Evolutionary conservation across 2,329 filamentous ascomycete species (phyloP), one percentile per base, ranked within the genome.

Genomic region (Tolypocladium guangdongense): DNA sequence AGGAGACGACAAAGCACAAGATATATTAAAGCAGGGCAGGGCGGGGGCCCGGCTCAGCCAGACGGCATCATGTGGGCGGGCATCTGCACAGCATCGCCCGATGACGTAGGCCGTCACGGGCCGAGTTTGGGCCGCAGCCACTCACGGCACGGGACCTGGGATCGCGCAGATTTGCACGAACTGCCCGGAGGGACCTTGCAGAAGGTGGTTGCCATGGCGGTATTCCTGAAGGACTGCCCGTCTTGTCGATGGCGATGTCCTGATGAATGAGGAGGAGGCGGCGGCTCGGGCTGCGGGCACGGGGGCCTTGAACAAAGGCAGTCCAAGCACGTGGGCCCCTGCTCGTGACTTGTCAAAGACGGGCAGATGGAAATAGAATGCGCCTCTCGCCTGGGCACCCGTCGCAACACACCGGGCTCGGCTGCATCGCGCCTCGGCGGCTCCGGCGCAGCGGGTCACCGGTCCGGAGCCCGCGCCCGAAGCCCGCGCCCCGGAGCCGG

Each of bases 51-150:
- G n/a, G n/a, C n/a, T n/a, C 32, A 33, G 32, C 32, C 32, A 35
- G 50, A 43, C 22, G 20, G 18, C 50, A 46, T 52, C 50, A 52
- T 52, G 50, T 47, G n/a, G n/a, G n/a, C n/a, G 50, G 50, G 36
- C 30, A 43, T 7, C 27, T 30, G 50, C 37, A 47, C 41, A 10
- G 20, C 52, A 46, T 50, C 38, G 37, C 53, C 54, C 33, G 39
- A 56, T 46, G 20, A 46, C 43, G 43, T 18, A n/a, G n/a, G 43
- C 16, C 32, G 24, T 27, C 12, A 18, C 27, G 43, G 27, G 43
- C 32, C 27, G 43, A 32, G 43, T 8, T 24, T 32, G 43, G 43
- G 43, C 43, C 43, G 43, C 43, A 46, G 43, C 27, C 41, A 45
- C 41, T 30, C 22, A 45, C 22, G 16, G 41, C 41, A 18, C 24